Conservation (phyloP, 164 flowering plant genomes). For the Sedum album region DNA sequence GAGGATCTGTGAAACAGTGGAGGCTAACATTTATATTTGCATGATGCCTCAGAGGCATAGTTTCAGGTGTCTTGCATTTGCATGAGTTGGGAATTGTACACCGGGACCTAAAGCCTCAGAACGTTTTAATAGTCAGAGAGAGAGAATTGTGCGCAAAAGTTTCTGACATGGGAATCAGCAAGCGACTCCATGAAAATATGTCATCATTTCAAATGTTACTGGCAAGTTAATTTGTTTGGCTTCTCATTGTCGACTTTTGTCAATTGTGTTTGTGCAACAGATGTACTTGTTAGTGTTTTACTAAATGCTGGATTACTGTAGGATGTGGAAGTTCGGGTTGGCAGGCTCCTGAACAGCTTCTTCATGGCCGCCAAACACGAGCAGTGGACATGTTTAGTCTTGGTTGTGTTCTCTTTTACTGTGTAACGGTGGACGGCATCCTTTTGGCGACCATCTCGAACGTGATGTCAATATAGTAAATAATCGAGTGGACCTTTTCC, state of each 20-base stretch:
- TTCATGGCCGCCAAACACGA: conserved; percentile 40
- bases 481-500: conserved; percentile 28
- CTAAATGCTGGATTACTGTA: no score
- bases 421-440: conserved; percentile 43
- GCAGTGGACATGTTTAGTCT: conserved; percentile 40
- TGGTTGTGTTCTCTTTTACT: conserved; percentile 41
- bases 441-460: conserved; percentile 38
- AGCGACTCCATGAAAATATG: conserved; percentile 28
- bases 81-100: no score
- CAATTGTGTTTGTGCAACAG: background rate
- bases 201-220: conserved; percentile 36
- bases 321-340: no score
- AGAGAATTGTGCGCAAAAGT: conserved; percentile 32
- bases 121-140: conserved; percentile 35
- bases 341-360: conserved; percentile 53
- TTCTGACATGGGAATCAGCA: no score
- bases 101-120: conserved; percentile 48
- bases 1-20: no score
- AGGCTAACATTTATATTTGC: background rate
- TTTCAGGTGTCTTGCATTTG: conserved; percentile 38
- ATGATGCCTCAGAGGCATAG: conserved; percentile 32
- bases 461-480: conserved; percentile 38
- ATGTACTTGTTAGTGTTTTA: no score
- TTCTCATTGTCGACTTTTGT: background rate
- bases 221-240: conserved; percentile 19